These are phyloP conservation scores for Candida anglica DNA, from an alignment of 805 yeast species.

Conservation along the genomic window DNA sequence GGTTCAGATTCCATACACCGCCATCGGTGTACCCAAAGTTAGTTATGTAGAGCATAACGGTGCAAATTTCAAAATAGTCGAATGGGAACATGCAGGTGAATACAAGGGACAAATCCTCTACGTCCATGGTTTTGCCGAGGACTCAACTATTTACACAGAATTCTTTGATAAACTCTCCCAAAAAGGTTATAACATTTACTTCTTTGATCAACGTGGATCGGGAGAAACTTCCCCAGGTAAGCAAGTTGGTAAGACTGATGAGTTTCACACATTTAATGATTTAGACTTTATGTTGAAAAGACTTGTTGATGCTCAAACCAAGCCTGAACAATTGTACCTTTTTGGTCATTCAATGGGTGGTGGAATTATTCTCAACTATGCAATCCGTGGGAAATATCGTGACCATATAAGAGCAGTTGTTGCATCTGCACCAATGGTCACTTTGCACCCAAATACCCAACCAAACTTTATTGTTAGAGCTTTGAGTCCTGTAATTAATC, in stretches of 20 bases:
- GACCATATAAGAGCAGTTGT: constrained; percentile 44
- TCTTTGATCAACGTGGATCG: constrained; percentile 75
- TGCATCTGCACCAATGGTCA: constrained; percentile 58
- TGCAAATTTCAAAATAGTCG: constrained; percentile 37
- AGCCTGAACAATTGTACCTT: constrained; percentile 44
- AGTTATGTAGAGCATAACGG: constrained; percentile 29
- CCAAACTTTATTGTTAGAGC: constrained; percentile 46
- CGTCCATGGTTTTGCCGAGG: constrained; percentile 74
- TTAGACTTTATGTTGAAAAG: constrained; percentile 52
- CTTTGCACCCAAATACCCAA: constrained; percentile 52
- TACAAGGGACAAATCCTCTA: constrained; percentile 53
- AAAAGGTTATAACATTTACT: constrained; percentile 60
- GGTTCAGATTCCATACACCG: constrained; percentile 29
- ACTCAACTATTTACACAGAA: constrained; percentile 44
- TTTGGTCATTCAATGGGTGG: constrained; percentile 85
- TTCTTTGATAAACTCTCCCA: constrained; percentile 49
- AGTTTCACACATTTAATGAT: constrained; percentile 52
- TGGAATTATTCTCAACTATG: constrained; percentile 62
- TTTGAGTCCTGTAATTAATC: constrained; percentile 35
- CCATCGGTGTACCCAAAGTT: constrained; percentile 25
- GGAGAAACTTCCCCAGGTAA: constrained; percentile 60
- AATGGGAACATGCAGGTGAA: constrained; percentile 25
- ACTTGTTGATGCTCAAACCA: constrained; percentile 24
- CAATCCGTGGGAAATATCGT: constrained; percentile 48
- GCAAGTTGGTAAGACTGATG: constrained; percentile 53